phyloP scores from a whole-genome alignment of 2,329 filamentous ascomycete genomes.

The Alternaria alternata region DNA sequence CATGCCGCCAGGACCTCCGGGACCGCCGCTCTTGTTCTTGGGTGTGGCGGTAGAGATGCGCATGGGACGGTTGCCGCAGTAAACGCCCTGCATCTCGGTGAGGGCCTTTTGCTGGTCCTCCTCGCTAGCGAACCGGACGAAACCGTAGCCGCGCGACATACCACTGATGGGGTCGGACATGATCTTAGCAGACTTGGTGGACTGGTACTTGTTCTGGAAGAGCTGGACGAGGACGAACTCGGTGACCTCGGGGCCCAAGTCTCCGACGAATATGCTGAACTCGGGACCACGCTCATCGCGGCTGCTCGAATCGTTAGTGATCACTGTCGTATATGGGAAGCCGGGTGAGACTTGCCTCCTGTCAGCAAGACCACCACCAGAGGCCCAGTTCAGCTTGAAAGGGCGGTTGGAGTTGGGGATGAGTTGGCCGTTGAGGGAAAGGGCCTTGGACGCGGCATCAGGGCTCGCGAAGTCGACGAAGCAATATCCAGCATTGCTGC shows the following conservation, averaged over 20 bases:
- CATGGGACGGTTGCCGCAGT: conserved; percentile 98
- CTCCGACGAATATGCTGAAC: conserved; percentile 96
- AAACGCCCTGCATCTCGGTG: conserved; percentile 98
- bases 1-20: conserved; percentile 62
- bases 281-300: conserved; percentile 96
- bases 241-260: conserved; percentile 97
- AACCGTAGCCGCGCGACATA: conserved; percentile 96
- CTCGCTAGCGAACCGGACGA: conserved; percentile 96
- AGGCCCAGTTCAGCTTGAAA: conserved; percentile 99
- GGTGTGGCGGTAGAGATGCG: conserved; percentile 97
- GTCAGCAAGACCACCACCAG: conserved; percentile 92
- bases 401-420: conserved; percentile 94
- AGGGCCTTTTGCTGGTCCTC: conserved; percentile 94
- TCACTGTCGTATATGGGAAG: not conserved
- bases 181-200: conserved; percentile 99
- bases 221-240: conserved; percentile 97
- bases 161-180: conserved; percentile 99
- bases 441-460: conserved; percentile 87
- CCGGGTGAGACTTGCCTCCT: conserved; percentile 69
- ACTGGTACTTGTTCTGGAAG: conserved; percentile 94
- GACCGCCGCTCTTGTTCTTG: conserved; percentile 79
- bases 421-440: conserved; percentile 84
- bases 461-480: conserved; percentile 91
- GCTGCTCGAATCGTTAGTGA: conserved; percentile 42
- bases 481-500: conserved; percentile 98